Evolutionary conservation across 805 yeast genomes (phyloP), one percentile per base, ranked within the genome.

Genomic region (Schwanniomyces sp.): DNA sequence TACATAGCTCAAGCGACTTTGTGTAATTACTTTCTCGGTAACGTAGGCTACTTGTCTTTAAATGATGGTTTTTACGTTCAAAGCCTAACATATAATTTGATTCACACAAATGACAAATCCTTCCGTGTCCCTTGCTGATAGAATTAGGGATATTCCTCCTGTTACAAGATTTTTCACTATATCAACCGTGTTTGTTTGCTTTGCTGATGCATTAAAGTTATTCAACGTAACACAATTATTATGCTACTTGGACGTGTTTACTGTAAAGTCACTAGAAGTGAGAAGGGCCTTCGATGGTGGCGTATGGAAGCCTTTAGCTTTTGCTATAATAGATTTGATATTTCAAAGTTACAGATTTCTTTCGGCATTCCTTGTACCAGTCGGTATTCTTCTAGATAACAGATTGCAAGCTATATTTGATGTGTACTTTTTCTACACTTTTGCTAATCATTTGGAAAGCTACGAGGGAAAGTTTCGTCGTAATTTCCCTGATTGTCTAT

Each of bases 141-240:
- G 50, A 26, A 60, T 66, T 30, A 51, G 53, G 41, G 50, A 57
- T 30, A 79, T 84, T 6, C 88, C 88, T 1, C 85, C 86, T 3
- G 81, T 83, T 24, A 83, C 88, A 3, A 67, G 88, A 50, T 73
- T 77, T 40, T 66, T 84, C 45, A 79, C 82, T 1, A 65, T 81
- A 34, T 58, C 77, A 3, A 67, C 84, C 1, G 66, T 80, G 21
- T 63, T 73, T 10, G 70, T 75, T 44, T 74, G 78, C 2, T 71
- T 80, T 32, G 61, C 61, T 2, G 48, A 53, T 17, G 55, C 68
- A 1, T 48, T 64, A 28, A 54, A 55, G 14, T 39, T 65, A 28
- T 34, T 62, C 24, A 25, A 50, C 7, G 50, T 55, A 7, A 38
- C 21, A 5, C 48, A 52, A 2, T 45, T 63, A 34, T 27, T 52